A percentile compares a stretch with the other conserved stretches of the same genome.
Conservation (phyloP, 305 asterid genomes). For the Fraxinus albicans region DNA sequence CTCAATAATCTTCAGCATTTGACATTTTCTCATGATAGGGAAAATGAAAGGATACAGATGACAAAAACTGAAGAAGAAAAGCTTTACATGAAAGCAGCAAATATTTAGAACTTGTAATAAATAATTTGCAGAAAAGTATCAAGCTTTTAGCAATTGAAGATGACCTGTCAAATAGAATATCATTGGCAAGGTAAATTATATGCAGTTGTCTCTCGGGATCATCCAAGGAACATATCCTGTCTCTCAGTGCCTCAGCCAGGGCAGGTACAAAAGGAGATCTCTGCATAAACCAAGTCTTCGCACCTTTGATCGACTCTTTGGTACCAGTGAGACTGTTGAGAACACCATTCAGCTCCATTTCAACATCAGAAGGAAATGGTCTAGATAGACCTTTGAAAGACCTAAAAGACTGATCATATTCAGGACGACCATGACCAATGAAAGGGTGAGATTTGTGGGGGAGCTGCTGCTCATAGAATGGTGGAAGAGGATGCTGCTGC, state of each 20-base stretch:
- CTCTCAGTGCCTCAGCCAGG: constrained; percentile 88
- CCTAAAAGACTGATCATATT: constrained; percentile 65
- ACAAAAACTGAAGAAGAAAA: constrained; percentile 18
- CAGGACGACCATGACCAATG: constrained; percentile 64
- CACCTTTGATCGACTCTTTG: constrained; percentile 93
- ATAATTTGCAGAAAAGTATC: neutral
- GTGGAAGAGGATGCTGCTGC: constrained; percentile 73
- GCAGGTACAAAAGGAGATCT: constrained; percentile 73
- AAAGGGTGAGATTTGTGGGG: constrained; percentile 62
- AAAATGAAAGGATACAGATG: neutral
- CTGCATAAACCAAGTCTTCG: constrained; percentile 98
- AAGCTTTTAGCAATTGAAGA: constrained; percentile 9
- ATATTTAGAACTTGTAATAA: neutral
- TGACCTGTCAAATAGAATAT: constrained; percentile 91
- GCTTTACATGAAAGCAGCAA: neutral
- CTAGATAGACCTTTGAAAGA: constrained; percentile 71
- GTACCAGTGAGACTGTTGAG: constrained; percentile 83
- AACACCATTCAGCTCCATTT: constrained; percentile 81
- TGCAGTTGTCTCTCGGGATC: constrained; percentile 93
- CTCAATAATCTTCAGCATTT: neutral
- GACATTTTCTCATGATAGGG: neutral
- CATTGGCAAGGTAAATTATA: constrained; percentile 88
- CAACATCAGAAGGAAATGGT: constrained; percentile 89
- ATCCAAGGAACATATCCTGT: constrained; percentile 70
- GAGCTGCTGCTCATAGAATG: constrained; percentile 71